Evolutionary conservation across 1,139 yeast genomes (phyloP), one percentile per base, ranked within the genome.

Genomic region (Keqinozyma sinolaborantium): DNA sequence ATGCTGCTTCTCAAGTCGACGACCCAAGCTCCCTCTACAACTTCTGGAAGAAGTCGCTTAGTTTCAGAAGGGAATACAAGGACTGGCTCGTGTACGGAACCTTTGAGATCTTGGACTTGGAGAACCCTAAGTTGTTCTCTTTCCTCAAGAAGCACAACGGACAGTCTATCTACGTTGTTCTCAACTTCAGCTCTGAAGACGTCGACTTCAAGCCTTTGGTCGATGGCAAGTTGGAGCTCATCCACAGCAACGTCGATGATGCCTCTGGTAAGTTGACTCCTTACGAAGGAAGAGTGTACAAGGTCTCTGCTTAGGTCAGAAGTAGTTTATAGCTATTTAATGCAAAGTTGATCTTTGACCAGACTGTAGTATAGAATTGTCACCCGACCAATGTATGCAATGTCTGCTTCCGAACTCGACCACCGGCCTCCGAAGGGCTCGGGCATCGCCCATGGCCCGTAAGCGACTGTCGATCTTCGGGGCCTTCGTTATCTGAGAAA

Each of bases 41-140:
- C 36, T 76, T 70, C 56, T 77, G 75, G 71, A 54, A 55, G 33
- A 54, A 57, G 40, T 59, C 70, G 10, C 52, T 77, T 39, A 45
- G 50, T 30, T 30, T 68, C 15, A 69, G 83, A 56, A 75, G 73
- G 49, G 47, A 54, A 20, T 44, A 61, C 56, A 63, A 59, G 41
- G 74, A 71, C 31, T 38, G 61, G 12, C 53, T 73, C 30, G 60
- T 71, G 25, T 70, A 73, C 42, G 83, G 83, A 20, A 45, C 61
- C 31, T 50, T 65, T 8, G 71, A 57, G 46, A 39, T 58, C 28
- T 71, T 73, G 52, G 52, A 50, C 14, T 26, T 36, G 9, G 48
- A 42, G 3, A 39, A 41, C 20, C 28, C 32, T 10, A 33, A 41
- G 13, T 30, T 36, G 14, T 35, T 44, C 25, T 23, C 34, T 7